These are phyloP conservation scores for Chalciporus pseudorubinellus DNA, from an alignment of 768 basidiomycete species.

Conservation along the genomic window DNA sequence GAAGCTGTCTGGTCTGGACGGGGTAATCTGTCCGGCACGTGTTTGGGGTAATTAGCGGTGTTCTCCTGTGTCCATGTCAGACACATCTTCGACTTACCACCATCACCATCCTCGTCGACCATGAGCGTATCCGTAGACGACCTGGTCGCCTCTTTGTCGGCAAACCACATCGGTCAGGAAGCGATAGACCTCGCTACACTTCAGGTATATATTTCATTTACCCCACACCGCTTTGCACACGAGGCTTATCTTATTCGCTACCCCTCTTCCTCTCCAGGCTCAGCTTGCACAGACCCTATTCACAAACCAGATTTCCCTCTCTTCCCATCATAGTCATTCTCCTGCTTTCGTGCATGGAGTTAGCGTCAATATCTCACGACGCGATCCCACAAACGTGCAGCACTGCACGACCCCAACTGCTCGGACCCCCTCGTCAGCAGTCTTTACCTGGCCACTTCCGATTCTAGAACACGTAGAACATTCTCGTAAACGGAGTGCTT, in stretches of 20 bases:
- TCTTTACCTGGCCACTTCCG: conserved; percentile 31
- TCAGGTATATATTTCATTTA: conserved; percentile 35
- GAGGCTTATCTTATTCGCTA: conserved; percentile 15
- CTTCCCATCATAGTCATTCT: conserved; percentile 15
- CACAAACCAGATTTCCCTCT: conserved; percentile 30
- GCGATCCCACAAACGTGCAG: conserved; percentile 35
- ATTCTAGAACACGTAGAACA: conserved; percentile 21
- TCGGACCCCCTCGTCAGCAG: conserved; percentile 32
- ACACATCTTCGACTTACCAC: neutral
- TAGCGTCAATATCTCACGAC: conserved; percentile 22
- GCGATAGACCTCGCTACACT: conserved; percentile 49
- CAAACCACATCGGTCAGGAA: conserved; percentile 52
- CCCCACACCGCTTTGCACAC: conserved; percentile 13
- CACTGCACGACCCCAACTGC: conserved; percentile 42
- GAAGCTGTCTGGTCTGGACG: neutral
- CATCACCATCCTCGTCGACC: conserved; percentile 6
- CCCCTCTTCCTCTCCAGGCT: conserved; percentile 28
- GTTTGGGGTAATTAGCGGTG: conserved; percentile 23
- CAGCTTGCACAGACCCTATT: conserved; percentile 47
- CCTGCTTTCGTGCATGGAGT: conserved; percentile 9
- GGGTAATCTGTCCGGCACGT: conserved; percentile 10
- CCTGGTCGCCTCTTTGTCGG: conserved; percentile 46
- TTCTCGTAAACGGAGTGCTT: conserved; percentile 29
- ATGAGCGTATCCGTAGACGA: conserved; percentile 52
- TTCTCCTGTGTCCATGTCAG: neutral